phyloP scores from a whole-genome alignment of 306 rosid genomes.

The Vicia faba region DNA sequence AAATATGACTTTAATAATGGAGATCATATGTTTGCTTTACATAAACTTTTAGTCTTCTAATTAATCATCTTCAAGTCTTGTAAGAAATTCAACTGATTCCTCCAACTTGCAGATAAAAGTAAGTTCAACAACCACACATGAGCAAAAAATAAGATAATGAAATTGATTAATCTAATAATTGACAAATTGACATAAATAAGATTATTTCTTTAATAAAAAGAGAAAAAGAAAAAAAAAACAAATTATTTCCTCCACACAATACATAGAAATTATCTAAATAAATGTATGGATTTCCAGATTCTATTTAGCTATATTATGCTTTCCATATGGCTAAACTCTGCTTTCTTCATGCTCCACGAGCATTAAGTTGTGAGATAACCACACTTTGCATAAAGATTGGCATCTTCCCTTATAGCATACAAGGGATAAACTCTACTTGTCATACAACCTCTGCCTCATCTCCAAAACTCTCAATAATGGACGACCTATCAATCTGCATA shows the following conservation, averaged over 20 bases:
- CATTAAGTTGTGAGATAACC: background rate
- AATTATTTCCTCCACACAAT: background rate
- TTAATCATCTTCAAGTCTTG: conserved; percentile 25
- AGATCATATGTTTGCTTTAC: background rate
- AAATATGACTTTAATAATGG: conserved; percentile 21
- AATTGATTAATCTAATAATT: too few relatives aligned
- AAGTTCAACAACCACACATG: conserved; percentile 5
- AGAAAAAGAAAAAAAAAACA: background rate
- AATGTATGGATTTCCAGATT: background rate
- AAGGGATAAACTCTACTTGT: conserved; percentile 20
- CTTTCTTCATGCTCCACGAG: conserved; percentile 14
- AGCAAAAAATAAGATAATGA: too few relatives aligned
- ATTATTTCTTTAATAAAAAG: too few relatives aligned
- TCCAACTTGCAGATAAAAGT: background rate
- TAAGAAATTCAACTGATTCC: background rate
- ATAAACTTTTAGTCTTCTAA: background rate
- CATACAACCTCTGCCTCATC: conserved; percentile 14
- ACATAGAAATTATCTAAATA: background rate
- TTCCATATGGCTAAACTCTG: background rate
- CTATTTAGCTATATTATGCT: background rate
- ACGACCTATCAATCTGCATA: background rate
- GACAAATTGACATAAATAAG: too few relatives aligned
- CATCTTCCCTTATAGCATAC: conserved; percentile 1
- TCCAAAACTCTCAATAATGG: conserved; percentile 24
- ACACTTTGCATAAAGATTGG: conserved; percentile 12